Evolutionary conservation across 176 grass and related monocot species (phyloP), one percentile per base, ranked within the genome.

Genomic region (Eleusine indica): DNA sequence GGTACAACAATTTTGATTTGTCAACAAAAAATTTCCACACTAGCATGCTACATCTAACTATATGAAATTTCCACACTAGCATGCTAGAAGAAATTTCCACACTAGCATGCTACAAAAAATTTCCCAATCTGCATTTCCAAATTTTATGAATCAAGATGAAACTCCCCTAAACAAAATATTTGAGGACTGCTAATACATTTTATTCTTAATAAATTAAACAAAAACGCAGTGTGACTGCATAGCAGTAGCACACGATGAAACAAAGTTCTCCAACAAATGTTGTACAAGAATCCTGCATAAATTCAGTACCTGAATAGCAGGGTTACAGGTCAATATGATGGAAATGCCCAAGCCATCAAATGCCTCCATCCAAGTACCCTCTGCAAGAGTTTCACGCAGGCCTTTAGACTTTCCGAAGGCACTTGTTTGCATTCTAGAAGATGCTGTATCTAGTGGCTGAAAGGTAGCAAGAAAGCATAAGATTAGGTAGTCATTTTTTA

Each of bases 361-460:
- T 73, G 97, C 91, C 79, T 96, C 86, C 87, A 77, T 84, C 93
- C 90, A 88, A 85, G 91, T 90, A 78, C 93, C 93, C 67, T 92
- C 89, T 9, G 89, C 68, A 73, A 99, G 89, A 89, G 93, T 99
- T 87, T 87, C 87, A 43, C 87, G 82, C 37, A 99, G 76, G 28
- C 97, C 93, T 77, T 94, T 99, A 32, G 93, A 94, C 88, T 99
- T 99, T 73, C 93, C 96, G 39, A 99, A 96, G 48, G 93, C 86
- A 87, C 93, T 94, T 68, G 97, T 99, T 94, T 99, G 97, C 97
- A 99, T 99, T 89, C 85, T 96, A 69, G 97, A 92, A 76, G 97
- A 82, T 83, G 93, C 93, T 39, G 91, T 99, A 84, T 99, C 96
- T 52, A 99, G 83, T 85, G 96, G 96, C 93, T 99, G 61, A 74